A percentile compares a stretch with the other conserved stretches of the same genome.
These are phyloP conservation scores for Lepiota venenata DNA, from an alignment of 768 basidiomycete species.

Conservation along the genomic window DNA sequence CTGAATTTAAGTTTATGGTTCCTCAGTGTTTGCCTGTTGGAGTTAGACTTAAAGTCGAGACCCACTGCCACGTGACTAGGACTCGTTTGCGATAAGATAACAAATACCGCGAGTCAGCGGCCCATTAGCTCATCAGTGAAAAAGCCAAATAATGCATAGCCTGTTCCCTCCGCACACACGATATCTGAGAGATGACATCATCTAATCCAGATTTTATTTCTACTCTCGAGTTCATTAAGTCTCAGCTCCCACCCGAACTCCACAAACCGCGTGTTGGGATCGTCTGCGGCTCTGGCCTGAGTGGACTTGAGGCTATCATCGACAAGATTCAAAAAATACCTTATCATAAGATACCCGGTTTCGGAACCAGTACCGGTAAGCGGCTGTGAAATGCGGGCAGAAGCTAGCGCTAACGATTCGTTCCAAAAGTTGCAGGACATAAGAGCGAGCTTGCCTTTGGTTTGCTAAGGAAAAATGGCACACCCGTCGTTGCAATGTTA, in stretches of 20 bases:
- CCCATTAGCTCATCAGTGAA: too few species aligned
- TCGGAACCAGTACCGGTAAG: conserved; percentile 74
- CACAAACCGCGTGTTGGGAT: conserved; percentile 68
- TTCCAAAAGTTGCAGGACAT: conserved; percentile 68
- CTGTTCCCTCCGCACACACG: background rate
- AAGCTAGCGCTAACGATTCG: background rate
- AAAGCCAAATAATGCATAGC: too few species aligned
- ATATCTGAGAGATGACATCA: background rate
- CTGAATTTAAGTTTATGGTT: too few species aligned
- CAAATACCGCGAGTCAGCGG: too few species aligned
- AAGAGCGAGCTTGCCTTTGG: conserved; percentile 82
- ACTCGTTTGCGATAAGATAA: too few species aligned
- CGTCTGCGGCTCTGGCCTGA: conserved; percentile 84
- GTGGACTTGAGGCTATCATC: conserved; percentile 64
- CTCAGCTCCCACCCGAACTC: conserved; percentile 29
- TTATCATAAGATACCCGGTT: conserved; percentile 70
- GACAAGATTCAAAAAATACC: conserved; percentile 55
- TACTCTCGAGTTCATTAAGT: conserved; percentile 29
- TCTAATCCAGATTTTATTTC: conserved; percentile 15
- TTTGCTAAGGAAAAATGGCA: conserved; percentile 59
- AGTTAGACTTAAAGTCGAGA: too few species aligned
- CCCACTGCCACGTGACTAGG: background rate
- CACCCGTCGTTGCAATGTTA: conserved; percentile 87
- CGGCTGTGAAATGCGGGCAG: background rate
- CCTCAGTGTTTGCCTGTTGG: too few species aligned